phyloP scores from a whole-genome alignment of 2,329 filamentous ascomycete species.

The Penicillium glabrum region DNA sequence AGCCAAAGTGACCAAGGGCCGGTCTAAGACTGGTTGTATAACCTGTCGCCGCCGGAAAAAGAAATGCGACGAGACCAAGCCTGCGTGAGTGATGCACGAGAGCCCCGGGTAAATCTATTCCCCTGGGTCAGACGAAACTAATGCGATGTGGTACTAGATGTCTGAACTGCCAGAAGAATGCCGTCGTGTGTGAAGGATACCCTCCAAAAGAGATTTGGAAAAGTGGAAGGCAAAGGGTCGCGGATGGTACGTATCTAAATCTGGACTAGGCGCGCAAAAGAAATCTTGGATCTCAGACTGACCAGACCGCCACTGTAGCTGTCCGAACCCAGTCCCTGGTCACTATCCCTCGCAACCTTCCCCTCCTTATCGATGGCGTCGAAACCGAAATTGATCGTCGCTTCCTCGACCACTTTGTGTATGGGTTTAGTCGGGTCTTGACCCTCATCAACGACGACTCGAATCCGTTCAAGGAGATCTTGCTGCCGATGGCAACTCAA shows the following conservation, averaged over 20 bases:
- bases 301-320: conserved; percentile 20
- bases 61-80: conserved; percentile 54
- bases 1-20: conserved; percentile 74
- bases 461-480: conserved; percentile 82
- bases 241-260: conserved; percentile 53
- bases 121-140: conserved; percentile 1
- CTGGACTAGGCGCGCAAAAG: conserved; percentile 2
- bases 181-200: conserved; percentile 87
- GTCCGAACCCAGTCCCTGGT: conserved; percentile 34
- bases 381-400: conserved; percentile 77
- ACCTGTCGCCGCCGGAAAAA: conserved; percentile 62
- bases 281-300: conserved; percentile 1
- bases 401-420: conserved; percentile 81
- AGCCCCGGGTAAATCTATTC: neutral
- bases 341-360: conserved; percentile 47
- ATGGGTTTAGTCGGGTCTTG: conserved; percentile 74
- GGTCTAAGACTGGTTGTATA: conserved; percentile 59
- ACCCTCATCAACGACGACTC: conserved; percentile 78
- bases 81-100: conserved; percentile 34
- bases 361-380: conserved; percentile 72
- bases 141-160: conserved; percentile 19
- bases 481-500: conserved; percentile 76
- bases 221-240: conserved; percentile 74
- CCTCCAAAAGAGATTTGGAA: conserved; percentile 84
- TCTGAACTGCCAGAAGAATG: conserved; percentile 89